Conservation (phyloP, 768 basidiomycete species). For the Boletus edulis region DNA sequence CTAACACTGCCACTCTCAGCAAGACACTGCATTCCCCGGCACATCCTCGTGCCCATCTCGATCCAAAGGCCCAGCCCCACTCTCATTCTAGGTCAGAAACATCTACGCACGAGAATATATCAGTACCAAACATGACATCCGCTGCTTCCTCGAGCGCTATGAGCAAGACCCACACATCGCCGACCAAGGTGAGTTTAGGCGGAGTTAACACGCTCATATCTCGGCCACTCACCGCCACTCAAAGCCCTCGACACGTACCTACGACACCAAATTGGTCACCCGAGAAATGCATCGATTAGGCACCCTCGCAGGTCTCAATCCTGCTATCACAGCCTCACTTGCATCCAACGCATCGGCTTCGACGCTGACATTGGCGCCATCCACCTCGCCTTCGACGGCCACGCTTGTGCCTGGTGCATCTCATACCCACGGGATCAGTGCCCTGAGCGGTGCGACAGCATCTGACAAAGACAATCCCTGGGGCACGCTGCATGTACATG, state of each 20-base stretch:
- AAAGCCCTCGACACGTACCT: constrained; percentile 66
- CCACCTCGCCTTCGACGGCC: constrained; percentile 35
- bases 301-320: constrained; percentile 53
- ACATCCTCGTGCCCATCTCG: constrained; percentile 20
- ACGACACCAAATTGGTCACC: constrained; percentile 76
- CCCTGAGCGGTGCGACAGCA: constrained; percentile 24
- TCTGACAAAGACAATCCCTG: constrained; percentile 67
- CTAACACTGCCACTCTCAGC: constrained; percentile 38
- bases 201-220: constrained; percentile 15
- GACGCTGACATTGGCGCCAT: constrained; percentile 41
- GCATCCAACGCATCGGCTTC: constrained; percentile 47
- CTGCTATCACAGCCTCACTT: constrained; percentile 37
- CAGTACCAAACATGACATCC: constrained; percentile 25
- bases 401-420: constrained; percentile 34
- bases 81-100: constrained; percentile 39
- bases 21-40: constrained; percentile 28
- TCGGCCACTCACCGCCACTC: constrained; percentile 5
- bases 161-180: constrained; percentile 33
- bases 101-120: constrained; percentile 18
- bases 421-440: constrained; percentile 24
- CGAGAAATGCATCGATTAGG: constrained; percentile 86
- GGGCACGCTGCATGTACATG: constrained; percentile 80
- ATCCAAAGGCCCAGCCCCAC: constrained; percentile 36
- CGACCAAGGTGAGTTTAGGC: constrained; percentile 32
- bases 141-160: constrained; percentile 22